Evolutionary conservation across 2,329 filamentous ascomycete genomes (phyloP), one percentile per base, ranked within the genome.

Genomic region (Calonectria montana): DNA sequence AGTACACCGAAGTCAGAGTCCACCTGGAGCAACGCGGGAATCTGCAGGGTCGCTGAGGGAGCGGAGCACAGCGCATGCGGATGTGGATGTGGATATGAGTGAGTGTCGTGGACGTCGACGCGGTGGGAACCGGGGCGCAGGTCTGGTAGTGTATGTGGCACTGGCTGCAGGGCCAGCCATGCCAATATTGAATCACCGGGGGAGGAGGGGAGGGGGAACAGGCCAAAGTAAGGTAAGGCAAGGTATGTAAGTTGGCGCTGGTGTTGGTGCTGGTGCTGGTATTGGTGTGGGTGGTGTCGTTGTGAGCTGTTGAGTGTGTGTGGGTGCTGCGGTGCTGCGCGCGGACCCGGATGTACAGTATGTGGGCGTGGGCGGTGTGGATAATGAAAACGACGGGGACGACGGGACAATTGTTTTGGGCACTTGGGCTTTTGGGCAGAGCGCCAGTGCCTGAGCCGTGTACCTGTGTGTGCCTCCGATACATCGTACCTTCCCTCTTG

Each of bases 131-230:
- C 68, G 63, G 57, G 65, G 57, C 47, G 65, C 65, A 61, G 65
- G 48, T 45, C 37, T 67, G 67, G 67, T 70, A 61, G 65, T 48
- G 59, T 35, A 45, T 50, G 57, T 68, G 65, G 59, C 59, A 71
- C 61, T 68, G 65, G 59, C 65, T 64, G 69, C 65, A 71, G 69
- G 69, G 59, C 65, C 65, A 65, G 69, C 69, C 69, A 71, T 71
- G 63, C 55, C 64, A 61, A 70, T 63, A 63, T 67, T 55, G 57
- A 62, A 63, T 48, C 23, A 39, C 25, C 37, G 29, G 39, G 23
- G 45, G 25, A 29, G 35, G 31, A 39, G 50, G 23, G 25, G 64
- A 57, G 64, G 35, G 55, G 35, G 18, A 27, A 43, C 16, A 62
- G 27, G 41, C 55, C 37, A 43, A 61, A 39, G 23, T 23, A 27